Percentiles rank a stretch among this genome's conserved stretches.
These are phyloP conservation scores for Stagonosporopsis chrysanthemi DNA, from an alignment of 2,329 filamentous ascomycete genomes.

Conservation along the genomic window DNA sequence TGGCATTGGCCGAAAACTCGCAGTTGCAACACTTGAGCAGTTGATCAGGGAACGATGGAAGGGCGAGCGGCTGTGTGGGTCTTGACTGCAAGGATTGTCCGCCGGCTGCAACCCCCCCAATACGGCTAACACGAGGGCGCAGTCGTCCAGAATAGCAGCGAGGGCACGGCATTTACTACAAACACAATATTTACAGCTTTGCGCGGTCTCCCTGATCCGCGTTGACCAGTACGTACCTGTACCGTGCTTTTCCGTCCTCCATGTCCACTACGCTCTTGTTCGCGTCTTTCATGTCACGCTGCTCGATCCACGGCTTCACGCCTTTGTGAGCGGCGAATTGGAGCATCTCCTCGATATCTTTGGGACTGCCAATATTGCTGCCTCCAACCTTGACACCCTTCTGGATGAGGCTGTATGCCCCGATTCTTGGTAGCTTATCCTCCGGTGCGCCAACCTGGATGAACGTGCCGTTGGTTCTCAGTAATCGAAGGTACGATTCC, in stretches of 20 bases:
- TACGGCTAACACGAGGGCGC: not conserved
- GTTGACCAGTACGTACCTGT: slow-evolving; percentile 50
- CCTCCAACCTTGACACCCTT: slow-evolving; percentile 60
- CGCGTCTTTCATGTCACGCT: slow-evolving; percentile 60
- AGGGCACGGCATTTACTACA: not conserved
- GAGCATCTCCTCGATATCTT: slow-evolving; percentile 69
- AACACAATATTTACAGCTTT: slow-evolving; percentile 26
- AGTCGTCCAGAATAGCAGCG: not conserved
- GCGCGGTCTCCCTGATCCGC: slow-evolving; percentile 34
- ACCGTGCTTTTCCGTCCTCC: slow-evolving; percentile 62
- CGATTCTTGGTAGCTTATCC: slow-evolving; percentile 60
- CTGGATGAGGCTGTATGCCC: slow-evolving; percentile 64
- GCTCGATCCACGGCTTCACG: slow-evolving; percentile 69
- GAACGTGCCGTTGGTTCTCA: slow-evolving; percentile 67
- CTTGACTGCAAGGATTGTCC: not conserved
- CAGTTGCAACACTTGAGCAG: not conserved
- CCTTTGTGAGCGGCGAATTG: slow-evolving; percentile 65
- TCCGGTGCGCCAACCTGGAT: slow-evolving; percentile 75
- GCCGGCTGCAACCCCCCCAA: not conserved
- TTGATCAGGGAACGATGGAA: not conserved
- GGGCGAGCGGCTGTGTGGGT: not conserved
- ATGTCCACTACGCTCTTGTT: slow-evolving; percentile 66
- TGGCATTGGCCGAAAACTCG: slow-evolving; percentile 10
- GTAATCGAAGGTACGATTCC: slow-evolving; percentile 66
- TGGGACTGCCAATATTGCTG: slow-evolving; percentile 60